Percentiles rank a stretch among this genome's conserved stretches.
phyloP scores from a whole-genome alignment of 805 yeast species.

The Teunomyces gatunensis region DNA sequence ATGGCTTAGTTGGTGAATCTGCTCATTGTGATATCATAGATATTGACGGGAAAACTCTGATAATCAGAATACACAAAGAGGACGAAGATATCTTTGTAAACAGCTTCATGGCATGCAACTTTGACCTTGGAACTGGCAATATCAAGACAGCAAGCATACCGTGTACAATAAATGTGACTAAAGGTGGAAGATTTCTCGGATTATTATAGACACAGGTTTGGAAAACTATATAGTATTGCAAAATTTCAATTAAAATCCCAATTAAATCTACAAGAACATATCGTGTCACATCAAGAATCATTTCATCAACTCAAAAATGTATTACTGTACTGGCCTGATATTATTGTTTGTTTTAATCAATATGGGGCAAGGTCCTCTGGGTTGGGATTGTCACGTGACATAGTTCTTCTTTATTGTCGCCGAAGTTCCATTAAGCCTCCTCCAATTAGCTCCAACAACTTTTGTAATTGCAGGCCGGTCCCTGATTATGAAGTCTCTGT shows the following conservation, averaged over 20 bases:
- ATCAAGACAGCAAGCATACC: not conserved
- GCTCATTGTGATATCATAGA: slow-evolving; percentile 16
- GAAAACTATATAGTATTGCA: no score
- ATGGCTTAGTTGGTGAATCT: slow-evolving; percentile 19
- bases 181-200: slow-evolving; percentile 20
- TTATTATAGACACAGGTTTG: not conserved
- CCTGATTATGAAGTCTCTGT: slow-evolving; percentile 1
- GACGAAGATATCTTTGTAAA: slow-evolving; percentile 29
- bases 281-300: no score
- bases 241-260: no score
- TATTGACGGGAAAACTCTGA: slow-evolving; percentile 7
- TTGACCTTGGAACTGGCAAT: slow-evolving; percentile 19
- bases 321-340: no score
- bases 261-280: no score
- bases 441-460: not conserved
- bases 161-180: slow-evolving; percentile 9
- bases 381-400: not conserved
- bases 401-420: not conserved
- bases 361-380: not conserved
- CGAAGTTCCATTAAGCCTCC: not conserved
- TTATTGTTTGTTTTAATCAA: not conserved
- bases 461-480: slow-evolving; percentile 3
- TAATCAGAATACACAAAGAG: slow-evolving; percentile 26
- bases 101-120: slow-evolving; percentile 30
- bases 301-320: no score